phyloP scores from a whole-genome alignment of 2,329 filamentous ascomycete genomes.

The Stagonosporopsis rhizophila region DNA sequence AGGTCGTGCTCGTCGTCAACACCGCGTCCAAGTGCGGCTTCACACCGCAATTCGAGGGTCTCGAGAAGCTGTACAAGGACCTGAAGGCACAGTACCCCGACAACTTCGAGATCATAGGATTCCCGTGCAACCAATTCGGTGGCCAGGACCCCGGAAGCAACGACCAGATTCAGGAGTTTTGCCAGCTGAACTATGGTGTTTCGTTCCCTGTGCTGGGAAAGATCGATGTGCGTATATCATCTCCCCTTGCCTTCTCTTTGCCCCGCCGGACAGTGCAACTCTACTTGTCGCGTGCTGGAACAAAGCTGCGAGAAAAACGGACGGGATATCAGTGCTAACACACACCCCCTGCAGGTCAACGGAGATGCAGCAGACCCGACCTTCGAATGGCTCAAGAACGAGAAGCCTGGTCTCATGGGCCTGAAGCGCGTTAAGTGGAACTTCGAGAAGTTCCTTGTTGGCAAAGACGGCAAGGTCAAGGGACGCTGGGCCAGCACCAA shows the following conservation, averaged over 20 bases:
- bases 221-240: constrained; percentile 69
- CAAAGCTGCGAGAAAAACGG: not conserved
- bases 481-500: constrained; percentile 85
- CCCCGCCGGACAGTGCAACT: not conserved
- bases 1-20: constrained; percentile 96
- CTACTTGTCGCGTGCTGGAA: not conserved
- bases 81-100: constrained; percentile 73
- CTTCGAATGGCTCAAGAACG: constrained; percentile 75
- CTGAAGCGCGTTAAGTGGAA: constrained; percentile 98
- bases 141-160: constrained; percentile 82
- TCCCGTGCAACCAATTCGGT: constrained; percentile 98
- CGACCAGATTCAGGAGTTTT: constrained; percentile 71
- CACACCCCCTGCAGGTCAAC: constrained; percentile 60
- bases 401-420: constrained; percentile 83
- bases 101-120: constrained; percentile 87
- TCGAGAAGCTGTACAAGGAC: constrained; percentile 87
- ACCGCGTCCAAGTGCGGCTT: constrained; percentile 99
- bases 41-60: constrained; percentile 90
- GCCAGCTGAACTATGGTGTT: constrained; percentile 93
- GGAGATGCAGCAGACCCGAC: constrained; percentile 80
- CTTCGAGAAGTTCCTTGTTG: constrained; percentile 97
- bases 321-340: not conserved
- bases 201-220: constrained; percentile 91
- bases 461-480: constrained; percentile 84
- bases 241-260: not conserved